Evolutionary conservation across 345 rosid species (phyloP), one percentile per base, ranked within the genome.

Genomic region (Eutrema heterophyllum): DNA sequence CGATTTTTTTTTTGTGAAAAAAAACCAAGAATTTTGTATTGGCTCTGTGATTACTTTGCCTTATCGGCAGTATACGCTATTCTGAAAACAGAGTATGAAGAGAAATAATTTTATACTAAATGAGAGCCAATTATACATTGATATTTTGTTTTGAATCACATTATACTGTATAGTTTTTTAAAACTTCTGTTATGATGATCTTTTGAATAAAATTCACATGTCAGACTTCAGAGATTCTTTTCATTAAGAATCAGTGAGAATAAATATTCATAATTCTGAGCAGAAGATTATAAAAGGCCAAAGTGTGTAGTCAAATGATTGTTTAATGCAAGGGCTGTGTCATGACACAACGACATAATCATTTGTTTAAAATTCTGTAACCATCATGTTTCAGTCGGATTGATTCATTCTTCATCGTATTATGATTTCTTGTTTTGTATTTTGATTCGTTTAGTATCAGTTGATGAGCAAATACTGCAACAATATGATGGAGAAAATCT

Each of bases 381-480:
- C 24, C 24, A 21, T 29, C 32, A 0, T 29, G 5, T 29, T 29
- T 29, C 32, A 29, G 4, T 29, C 5, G 32, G 32, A 29, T 29
- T 29, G 5, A 29, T 29, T 4, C 30, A 4, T 29, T 29, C 5
- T 29, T 29, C 4, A 3, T 29, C 5, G 32, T 29, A 3, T 3
- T 29, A 29, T 29, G 5, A 29, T 21, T 21, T 21, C 24, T 21
- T 21, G 24, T 40, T 33, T 27, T 21, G 32, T 29, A 29, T 55
- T 54, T 66, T 30, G 7, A 7, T 39, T 18, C 11, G 32, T 5
- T 29, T 45, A 0, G 1, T 1, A 70, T 77, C 84, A 78, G 43
- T 0, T 74, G 77, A 81, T 81, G 79, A 81, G 78, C 48, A 43
- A 78, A 74, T 74, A 81, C 84, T 81, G 84, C 82, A 81, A 81